Conservation (phyloP, 768 basidiomycete genomes). For the Antrodiella citrinella region DNA sequence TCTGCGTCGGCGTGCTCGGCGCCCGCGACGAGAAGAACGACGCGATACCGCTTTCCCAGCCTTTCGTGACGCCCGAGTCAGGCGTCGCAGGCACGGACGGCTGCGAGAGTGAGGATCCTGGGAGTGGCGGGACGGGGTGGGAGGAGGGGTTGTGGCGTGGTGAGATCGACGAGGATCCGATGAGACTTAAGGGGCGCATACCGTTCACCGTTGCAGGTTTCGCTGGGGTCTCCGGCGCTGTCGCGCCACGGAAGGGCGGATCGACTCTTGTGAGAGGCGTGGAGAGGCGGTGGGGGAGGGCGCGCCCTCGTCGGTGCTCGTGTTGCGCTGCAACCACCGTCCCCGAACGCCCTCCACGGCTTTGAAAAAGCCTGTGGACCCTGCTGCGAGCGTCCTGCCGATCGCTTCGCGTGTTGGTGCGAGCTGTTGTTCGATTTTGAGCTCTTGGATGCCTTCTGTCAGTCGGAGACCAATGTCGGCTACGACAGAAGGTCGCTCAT, state of each 20-base stretch:
- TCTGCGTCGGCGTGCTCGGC: slow-evolving; percentile 7
- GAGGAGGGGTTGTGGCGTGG: background rate
- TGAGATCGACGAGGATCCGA: slow-evolving; percentile 3
- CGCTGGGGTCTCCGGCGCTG: slow-evolving; percentile 6
- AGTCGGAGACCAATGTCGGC: slow-evolving; percentile 89
- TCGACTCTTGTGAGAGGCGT: background rate
- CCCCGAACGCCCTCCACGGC: slow-evolving; percentile 86
- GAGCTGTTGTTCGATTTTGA: slow-evolving; percentile 89
- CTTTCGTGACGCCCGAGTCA: slow-evolving; percentile 28
- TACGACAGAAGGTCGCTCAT: slow-evolving; percentile 81
- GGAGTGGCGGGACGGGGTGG: background rate
- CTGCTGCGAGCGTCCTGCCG: slow-evolving; percentile 60
- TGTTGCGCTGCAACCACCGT: slow-evolving; percentile 46
- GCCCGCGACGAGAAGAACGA: slow-evolving; percentile 33
- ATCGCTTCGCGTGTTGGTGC: slow-evolving; percentile 89
- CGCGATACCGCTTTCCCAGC: slow-evolving; percentile 39
- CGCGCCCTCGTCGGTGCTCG: background rate
- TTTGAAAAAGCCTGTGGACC: slow-evolving; percentile 78
- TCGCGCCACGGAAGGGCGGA: slow-evolving; percentile 1
- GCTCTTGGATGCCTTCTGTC: slow-evolving; percentile 88
- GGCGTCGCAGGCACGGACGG: slow-evolving; percentile 19
- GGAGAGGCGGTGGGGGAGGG: slow-evolving; percentile 1
- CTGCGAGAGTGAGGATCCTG: slow-evolving; percentile 14
- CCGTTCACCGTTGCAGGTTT: slow-evolving; percentile 14
- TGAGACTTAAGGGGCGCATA: slow-evolving; percentile 23